Evolutionary conservation across 345 rosid species (phyloP), one percentile per base, ranked within the genome.

Genomic region (Aegle marmelos): DNA sequence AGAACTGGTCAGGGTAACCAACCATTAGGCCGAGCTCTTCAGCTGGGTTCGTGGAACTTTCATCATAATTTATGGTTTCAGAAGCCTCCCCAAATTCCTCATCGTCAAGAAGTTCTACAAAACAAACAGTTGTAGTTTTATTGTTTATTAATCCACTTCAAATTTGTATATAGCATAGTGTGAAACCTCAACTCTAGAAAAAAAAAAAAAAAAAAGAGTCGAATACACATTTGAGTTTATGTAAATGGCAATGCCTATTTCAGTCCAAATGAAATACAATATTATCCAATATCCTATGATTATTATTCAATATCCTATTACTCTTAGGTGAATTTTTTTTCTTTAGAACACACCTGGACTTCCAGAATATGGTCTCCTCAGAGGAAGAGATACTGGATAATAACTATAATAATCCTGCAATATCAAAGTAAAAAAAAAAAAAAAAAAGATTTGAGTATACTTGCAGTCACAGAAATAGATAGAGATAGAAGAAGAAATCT

Each of bases 361-460:
- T 80, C 98, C 98, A 4, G 91, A 81, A 76, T 91, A 90, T 13
- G 95, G 95, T 80, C 89, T 89, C 79, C 98, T 89, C 82, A 90
- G 10, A 28, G 98, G 98, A 87, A 90, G 93, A 69, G 90, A 82
- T 62, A 86, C 87, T 1, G 98, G 98, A 81, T 91, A 95, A 81
- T 95, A 64, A 82, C 90, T 85, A 85, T 88, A 87, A 86, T 92
- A 91, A 76, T 93, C 93, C 98, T 95, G 87, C 78, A 60, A 30
- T 73, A 82, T 64, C 69, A 69, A 63, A 69, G 45, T 41, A 48
- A 1, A 13, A 9, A 5, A 1, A n/a, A 22, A 36, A 65, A 60
- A 53, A 72, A 21, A 28, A 25, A 59, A n/a, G n/a, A n/a, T n/a
- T 41, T 70, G 19, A 63, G 31, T 58, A 62, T 25, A 41, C 6